Conservation (phyloP, 805 yeast genomes). For the Pichia sporocuriosa region DNA sequence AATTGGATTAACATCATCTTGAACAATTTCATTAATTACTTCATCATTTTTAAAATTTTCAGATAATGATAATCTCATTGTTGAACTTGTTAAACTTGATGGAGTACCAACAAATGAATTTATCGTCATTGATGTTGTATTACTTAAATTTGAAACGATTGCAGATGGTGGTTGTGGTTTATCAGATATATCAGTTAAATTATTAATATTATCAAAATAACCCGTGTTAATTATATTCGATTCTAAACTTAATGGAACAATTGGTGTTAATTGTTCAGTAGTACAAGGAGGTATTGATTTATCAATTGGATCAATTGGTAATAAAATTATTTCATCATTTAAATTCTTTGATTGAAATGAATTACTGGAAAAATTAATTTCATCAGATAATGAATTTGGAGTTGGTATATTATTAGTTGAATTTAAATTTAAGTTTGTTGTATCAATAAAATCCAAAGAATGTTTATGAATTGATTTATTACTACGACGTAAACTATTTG, state of each 20-base stretch:
- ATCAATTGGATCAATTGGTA: slow-evolving; percentile 25
- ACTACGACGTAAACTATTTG: slow-evolving; percentile 7
- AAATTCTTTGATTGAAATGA: background rate
- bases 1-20: slow-evolving; percentile 18
- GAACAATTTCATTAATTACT: background rate
- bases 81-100: background rate
- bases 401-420: background rate
- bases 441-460: slow-evolving; percentile 5
- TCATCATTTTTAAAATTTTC: background rate
- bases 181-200: background rate
- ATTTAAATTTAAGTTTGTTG: background rate
- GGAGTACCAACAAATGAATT: slow-evolving; percentile 2
- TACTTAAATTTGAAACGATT: slow-evolving; percentile 11
- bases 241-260: slow-evolving; percentile 15
- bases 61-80: background rate
- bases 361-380: too few relatives aligned
- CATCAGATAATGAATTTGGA: slow-evolving; percentile 1
- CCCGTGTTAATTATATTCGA: background rate
- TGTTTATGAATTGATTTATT: slow-evolving; percentile 1
- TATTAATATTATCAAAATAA: background rate
- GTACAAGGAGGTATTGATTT: slow-evolving; percentile 25
- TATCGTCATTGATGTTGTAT: slow-evolving; percentile 10
- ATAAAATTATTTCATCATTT: slow-evolving; percentile 17
- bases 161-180: background rate
- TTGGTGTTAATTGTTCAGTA: slow-evolving; percentile 24